A percentile compares a stretch with the other conserved stretches of the same genome.
These are phyloP conservation scores for Saitozyma podzolica DNA, from an alignment of 768 basidiomycete genomes.

Conservation along the genomic window DNA sequence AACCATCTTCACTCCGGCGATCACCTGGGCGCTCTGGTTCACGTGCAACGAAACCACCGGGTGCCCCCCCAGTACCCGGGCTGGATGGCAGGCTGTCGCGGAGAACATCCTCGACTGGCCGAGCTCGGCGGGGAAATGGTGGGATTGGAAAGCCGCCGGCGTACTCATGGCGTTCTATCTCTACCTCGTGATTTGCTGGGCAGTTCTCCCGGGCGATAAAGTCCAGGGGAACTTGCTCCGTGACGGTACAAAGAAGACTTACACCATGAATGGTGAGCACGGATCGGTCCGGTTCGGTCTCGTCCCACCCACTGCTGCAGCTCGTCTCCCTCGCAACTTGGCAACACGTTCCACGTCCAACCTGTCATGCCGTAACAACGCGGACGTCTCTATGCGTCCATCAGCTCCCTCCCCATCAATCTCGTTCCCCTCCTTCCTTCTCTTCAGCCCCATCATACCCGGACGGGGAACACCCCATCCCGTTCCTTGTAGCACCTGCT, in stretches of 20 bases:
- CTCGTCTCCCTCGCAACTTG: background rate
- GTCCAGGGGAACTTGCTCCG: conserved; percentile 71
- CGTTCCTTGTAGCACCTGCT: background rate
- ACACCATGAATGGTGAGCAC: conserved; percentile 89
- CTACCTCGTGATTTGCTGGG: conserved; percentile 82
- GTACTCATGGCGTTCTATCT: conserved; percentile 87
- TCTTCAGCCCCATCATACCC: background rate
- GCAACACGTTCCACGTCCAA: too few species aligned
- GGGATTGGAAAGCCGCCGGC: conserved; percentile 74
- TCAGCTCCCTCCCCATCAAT: background rate
- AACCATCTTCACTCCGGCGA: conserved; percentile 38
- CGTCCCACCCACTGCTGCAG: background rate
- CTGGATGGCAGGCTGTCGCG: conserved; percentile 27
- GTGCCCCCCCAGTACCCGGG: conserved; percentile 36
- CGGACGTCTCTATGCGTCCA: background rate
- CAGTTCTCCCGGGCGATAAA: conserved; percentile 69
- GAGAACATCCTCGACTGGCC: conserved; percentile 35
- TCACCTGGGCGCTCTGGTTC: conserved; percentile 47
- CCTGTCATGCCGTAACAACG: too few species aligned
- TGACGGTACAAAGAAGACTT: conserved; percentile 72
- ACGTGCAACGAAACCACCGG: conserved; percentile 49
- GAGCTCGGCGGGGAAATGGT: conserved; percentile 59
- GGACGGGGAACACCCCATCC: background rate
- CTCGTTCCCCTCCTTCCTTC: background rate
- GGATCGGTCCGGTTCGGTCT: background rate